These are phyloP conservation scores for Crithidia brevicula DNA, from an alignment of 208 protist genomes.

Conservation along the genomic window DNA sequence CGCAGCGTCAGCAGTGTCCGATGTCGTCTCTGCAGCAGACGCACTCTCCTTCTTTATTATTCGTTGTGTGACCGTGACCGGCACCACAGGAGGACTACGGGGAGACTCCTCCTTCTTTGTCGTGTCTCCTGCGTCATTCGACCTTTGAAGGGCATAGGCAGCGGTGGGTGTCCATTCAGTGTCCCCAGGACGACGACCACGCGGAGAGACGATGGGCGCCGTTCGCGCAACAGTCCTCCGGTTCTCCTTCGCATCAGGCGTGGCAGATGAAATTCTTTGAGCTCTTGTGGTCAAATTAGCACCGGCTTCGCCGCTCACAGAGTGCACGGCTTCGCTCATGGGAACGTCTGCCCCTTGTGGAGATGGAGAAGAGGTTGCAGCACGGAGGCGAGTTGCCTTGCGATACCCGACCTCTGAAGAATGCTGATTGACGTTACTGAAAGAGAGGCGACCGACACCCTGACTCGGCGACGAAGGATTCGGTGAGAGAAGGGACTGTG, in stretches of 20 bases:
- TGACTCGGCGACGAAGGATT: too few relatives aligned
- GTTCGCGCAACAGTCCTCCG: background rate
- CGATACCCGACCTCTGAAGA: background rate
- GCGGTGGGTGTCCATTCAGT: too few relatives aligned
- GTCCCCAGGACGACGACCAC: background rate
- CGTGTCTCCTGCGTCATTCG: too few relatives aligned
- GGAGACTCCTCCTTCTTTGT: background rate
- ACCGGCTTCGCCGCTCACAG: too few relatives aligned
- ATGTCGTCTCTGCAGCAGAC: background rate
- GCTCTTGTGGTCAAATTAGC: too few relatives aligned
- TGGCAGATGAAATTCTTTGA: background rate
- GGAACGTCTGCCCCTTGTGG: too few relatives aligned
- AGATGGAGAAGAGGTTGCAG: too few relatives aligned
- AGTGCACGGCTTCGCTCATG: too few relatives aligned
- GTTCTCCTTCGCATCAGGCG: background rate
- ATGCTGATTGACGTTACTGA: background rate
- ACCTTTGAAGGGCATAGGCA: too few relatives aligned
- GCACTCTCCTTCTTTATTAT: background rate
- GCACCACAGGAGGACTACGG: background rate
- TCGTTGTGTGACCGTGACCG: background rate
- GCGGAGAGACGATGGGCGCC: background rate
- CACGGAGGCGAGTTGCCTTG: too few relatives aligned
- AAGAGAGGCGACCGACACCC: too few relatives aligned
- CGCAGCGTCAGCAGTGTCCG: background rate
- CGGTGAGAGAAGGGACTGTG: background rate